These are phyloP conservation scores for Pleurotus platypus DNA, from an alignment of 768 basidiomycete species.

Conservation along the genomic window DNA sequence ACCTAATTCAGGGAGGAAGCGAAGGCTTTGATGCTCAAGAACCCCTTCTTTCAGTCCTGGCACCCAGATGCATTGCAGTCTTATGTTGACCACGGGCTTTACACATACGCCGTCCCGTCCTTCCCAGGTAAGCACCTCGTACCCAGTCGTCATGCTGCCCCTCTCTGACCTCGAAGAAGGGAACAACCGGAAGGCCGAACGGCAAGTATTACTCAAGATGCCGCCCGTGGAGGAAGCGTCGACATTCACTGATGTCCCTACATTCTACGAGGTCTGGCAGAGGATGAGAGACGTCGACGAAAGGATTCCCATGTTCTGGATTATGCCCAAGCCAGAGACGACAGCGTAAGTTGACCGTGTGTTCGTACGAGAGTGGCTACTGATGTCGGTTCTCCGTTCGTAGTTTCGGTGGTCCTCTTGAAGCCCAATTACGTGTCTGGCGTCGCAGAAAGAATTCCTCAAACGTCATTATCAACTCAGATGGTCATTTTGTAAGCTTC, in stretches of 20 bases:
- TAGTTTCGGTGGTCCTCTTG: not conserved
- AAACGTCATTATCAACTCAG: not conserved
- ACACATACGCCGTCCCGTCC: slow-evolving; percentile 8
- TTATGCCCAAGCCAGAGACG: slow-evolving; percentile 36
- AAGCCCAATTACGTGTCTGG: not conserved
- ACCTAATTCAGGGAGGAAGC: slow-evolving; percentile 53
- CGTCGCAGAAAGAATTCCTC: not conserved
- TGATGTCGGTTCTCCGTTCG: no score
- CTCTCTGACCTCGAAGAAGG: no score
- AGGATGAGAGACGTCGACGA: slow-evolving; percentile 40
- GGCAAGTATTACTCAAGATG: slow-evolving; percentile 59
- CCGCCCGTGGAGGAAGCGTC: slow-evolving; percentile 60
- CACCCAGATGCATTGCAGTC: slow-evolving; percentile 54
- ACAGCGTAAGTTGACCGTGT: not conserved
- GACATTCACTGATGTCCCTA: slow-evolving; percentile 50
- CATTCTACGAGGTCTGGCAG: slow-evolving; percentile 38
- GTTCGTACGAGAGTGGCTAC: no score
- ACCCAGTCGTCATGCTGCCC: no score
- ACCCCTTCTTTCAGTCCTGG: slow-evolving; percentile 72
- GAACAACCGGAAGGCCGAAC: not conserved
- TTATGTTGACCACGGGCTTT: slow-evolving; percentile 63
- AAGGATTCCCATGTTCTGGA: slow-evolving; percentile 49
- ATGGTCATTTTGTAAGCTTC: no score
- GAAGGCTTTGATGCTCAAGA: slow-evolving; percentile 37
- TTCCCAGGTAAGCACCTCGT: no score